Conservation (phyloP, 305 asterid species). For the Petunia hybrid region DNA sequence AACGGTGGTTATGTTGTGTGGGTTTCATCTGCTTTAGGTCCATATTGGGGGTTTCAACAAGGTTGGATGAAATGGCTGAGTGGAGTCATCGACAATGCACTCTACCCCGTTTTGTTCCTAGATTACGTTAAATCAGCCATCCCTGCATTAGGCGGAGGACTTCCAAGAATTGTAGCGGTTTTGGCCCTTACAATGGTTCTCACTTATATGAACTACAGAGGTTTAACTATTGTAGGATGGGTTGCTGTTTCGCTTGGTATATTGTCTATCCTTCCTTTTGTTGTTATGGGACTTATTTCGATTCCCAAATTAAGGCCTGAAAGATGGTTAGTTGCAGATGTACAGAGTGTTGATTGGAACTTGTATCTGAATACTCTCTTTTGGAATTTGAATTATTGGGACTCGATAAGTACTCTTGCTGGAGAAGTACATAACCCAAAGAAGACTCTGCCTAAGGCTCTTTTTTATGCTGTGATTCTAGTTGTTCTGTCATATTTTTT, state of each 20-base stretch:
- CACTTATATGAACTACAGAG: constrained; percentile 79
- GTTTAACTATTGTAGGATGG: constrained; percentile 84
- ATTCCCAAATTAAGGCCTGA: constrained; percentile 67
- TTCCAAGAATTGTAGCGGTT: constrained; percentile 61
- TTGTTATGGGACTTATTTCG: constrained; percentile 74
- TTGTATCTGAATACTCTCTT: constrained; percentile 78
- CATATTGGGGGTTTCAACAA: constrained; percentile 84
- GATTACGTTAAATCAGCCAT: constrained; percentile 75
- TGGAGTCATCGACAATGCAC: constrained; percentile 85
- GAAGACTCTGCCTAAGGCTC: constrained; percentile 74
- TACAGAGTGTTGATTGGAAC: constrained; percentile 70
- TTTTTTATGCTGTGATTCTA: constrained; percentile 66
- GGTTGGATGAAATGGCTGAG: constrained; percentile 94
- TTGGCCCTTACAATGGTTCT: constrained; percentile 56
- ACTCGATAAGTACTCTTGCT: constrained; percentile 76
- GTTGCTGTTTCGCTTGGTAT: constrained; percentile 71
- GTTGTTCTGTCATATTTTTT: constrained; percentile 70
- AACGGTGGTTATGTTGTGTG: constrained; percentile 88
- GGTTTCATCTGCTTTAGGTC: constrained; percentile 88
- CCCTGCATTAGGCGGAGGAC: constrained; percentile 72
- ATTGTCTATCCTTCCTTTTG: constrained; percentile 73
- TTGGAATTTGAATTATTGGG: constrained; percentile 93
- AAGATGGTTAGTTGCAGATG: constrained; percentile 73
- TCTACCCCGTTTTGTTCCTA: constrained; percentile 77
- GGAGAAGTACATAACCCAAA: constrained; percentile 81